Conservation (phyloP, 2,329 filamentous ascomycete genomes). For the Claviceps cyperi region DNA sequence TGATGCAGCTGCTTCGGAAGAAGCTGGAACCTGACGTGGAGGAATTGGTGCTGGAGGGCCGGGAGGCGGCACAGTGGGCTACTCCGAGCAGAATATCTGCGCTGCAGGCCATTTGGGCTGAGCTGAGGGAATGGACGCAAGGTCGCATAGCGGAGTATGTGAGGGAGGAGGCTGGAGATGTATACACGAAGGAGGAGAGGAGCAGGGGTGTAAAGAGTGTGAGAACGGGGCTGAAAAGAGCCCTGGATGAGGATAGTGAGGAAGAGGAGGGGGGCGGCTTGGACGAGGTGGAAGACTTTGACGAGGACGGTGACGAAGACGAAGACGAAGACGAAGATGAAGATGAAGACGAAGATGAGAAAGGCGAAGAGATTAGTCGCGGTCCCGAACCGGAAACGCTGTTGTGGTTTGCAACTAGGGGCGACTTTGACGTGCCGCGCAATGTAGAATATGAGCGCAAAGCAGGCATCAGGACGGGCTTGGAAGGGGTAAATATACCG, state of each 20-base stretch:
- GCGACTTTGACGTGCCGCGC: constrained; percentile 29
- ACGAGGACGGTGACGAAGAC: constrained; percentile 13
- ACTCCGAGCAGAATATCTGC: constrained; percentile 29
- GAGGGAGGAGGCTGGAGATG: constrained; percentile 34
- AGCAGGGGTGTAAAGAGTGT: constrained; percentile 53
- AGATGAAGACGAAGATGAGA: background rate
- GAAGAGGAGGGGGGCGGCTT: constrained; percentile 27
- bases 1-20: constrained; percentile 62
- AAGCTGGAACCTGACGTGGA: constrained; percentile 70
- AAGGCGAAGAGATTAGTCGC: constrained; percentile 13
- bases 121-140: constrained; percentile 26
- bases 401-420: constrained; percentile 30
- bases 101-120: constrained; percentile 43
- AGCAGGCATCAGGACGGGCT: constrained; percentile 16
- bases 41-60: constrained; percentile 53
- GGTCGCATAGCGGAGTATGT: constrained; percentile 27
- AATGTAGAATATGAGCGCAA: constrained; percentile 30
- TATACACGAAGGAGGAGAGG: constrained; percentile 59
- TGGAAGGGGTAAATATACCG: constrained; percentile 22
- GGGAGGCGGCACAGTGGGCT: constrained; percentile 27
- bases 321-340: background rate
- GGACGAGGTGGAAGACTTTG: constrained; percentile 21
- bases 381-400: constrained; percentile 31
- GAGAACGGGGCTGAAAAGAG: constrained; percentile 52
- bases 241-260: constrained; percentile 33